Conservation (phyloP, 2,329 filamentous ascomycete species). For the Penicillium sp. region DNA sequence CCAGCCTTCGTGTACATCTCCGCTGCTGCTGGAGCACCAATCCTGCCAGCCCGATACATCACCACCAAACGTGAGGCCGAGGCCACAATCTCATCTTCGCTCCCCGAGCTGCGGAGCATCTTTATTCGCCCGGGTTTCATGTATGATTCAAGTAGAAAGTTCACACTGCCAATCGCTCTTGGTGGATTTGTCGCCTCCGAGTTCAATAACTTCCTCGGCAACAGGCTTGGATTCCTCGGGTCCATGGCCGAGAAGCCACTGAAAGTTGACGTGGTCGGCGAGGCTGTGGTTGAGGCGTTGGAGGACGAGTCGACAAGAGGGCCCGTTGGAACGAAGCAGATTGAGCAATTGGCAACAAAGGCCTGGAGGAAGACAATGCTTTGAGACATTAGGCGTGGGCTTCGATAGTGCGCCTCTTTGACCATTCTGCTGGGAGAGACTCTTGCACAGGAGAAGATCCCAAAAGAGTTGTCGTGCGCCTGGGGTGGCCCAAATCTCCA, state of each 20-base stretch:
- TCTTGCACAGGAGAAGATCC: neutral
- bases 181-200: constrained; percentile 72
- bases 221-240: constrained; percentile 77
- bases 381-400: constrained; percentile 44
- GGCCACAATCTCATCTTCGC: constrained; percentile 68
- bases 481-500: constrained; percentile 9
- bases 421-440: neutral
- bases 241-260: constrained; percentile 82
- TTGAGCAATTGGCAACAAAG: constrained; percentile 77
- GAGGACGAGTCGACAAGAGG: constrained; percentile 72
- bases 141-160: constrained; percentile 78
- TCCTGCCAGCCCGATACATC: constrained; percentile 84
- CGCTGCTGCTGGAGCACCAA: constrained; percentile 79
- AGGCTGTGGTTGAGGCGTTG: constrained; percentile 86
- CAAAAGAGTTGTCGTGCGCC: neutral
- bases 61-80: constrained; percentile 91
- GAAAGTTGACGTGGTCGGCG: constrained; percentile 82
- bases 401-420: neutral
- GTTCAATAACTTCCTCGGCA: constrained; percentile 76
- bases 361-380: constrained; percentile 92
- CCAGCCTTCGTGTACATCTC: constrained; percentile 83
- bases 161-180: constrained; percentile 84
- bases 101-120: constrained; percentile 74
- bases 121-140: constrained; percentile 87
- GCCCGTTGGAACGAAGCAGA: constrained; percentile 73